Base-by-base conservation (phyloP, 352 stramenopile genomes). In the Globisporangium viniferum region DNA sequence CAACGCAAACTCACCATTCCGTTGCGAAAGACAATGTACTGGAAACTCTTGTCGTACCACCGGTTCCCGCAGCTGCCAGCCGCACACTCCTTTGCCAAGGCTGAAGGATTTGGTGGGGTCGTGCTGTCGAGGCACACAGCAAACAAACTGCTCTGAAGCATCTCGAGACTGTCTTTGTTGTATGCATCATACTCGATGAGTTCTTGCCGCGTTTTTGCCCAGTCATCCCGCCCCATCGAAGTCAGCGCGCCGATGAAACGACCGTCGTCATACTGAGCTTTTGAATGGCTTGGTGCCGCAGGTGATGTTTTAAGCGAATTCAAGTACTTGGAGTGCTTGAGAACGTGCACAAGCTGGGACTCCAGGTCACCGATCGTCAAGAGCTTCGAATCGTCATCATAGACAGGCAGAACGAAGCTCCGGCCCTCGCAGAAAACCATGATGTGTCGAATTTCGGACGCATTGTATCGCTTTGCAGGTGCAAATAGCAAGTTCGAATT, bases 1-100 rank as follows among this genome's bases (percentile, higher is more conserved):
- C 24, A 1, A 41, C 9, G n/a, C 54, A 41, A 39, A 58, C 49
- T 61, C 14, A 80, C 72, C 75, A 90, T 98, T 24, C 94, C 95
- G 72, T 99, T 98, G 24, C 79, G 78, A 44, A 96, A 98, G 22
- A 98, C 85, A 33, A 99, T 80, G 31, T 98, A 80, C 80, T 98
- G 93, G 73, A 98, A 92, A 22, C 91, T 97, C 77, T 99, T 99
- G 79, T 99, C 97, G 66, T 97, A 99, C 89, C 91, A 98, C 55
- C 95, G 91, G 74, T 99, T 98, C 54, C 78, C 76, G 35, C 70
- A 78, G 55, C 75, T 90, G 10, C 68, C 57, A 20, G 72, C 89
- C 54, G 73, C 86, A 64, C 79, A 96, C 71, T 66, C 80, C 71
- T 82, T 76, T 44, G 79, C 74, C 5, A 89, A 68, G 36, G 79